Base-by-base conservation (phyloP, 2,329 filamentous ascomycete species). In the Cladophialophora carrionii region DNA sequence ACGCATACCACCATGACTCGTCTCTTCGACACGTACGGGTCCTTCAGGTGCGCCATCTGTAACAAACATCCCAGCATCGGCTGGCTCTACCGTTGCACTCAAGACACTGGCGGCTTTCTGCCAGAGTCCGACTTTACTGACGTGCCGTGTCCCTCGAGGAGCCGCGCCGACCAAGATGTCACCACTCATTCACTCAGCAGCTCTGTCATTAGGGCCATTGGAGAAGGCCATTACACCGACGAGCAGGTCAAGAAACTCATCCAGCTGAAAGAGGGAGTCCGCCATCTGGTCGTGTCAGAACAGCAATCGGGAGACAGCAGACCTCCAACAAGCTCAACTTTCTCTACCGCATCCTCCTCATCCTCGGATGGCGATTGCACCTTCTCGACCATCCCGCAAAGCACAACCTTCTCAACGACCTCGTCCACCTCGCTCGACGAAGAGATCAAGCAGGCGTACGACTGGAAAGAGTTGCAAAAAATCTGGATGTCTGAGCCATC, bases 1-100 rank as follows among this genome's bases (percentile, higher is more conserved):
- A 90, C 86, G 2, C 90, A 93, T 73, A 77, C 87, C 53, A 87
- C 83, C 62, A 88, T 92, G 83, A 85, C 86, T 9, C 85, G 88
- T 31, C 75, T 91, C 52, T 90, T 70, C 62, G 74, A 74, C 57
- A 57, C 70, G 1, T 65, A 87, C 71, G 83, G 83, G 37, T 64
- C 77, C 22, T 74, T 80, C 31, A 72, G 75, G 20, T 95, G 91
- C 76, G 77, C 82, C 7, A 73, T 81, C 26, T 95, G 91, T 71
- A 78, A 78, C 46, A 77, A 78, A 48, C 75, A 76, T 1, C 84
- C 88, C 0, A 77, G 81, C 17, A 81, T 88, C 60, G 89, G 90
- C 29, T 95, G 89, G 85, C 78, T 95, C 24, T 95, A 91, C 75
- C 81, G 84, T 65, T 95, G 91, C 75, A 84, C 82, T 12, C 85